A percentile compares a stretch with the other conserved stretches of the same genome.
Conservation (phyloP, 2,329 filamentous ascomycete genomes). For the Colletotrichum aenigma region DNA sequence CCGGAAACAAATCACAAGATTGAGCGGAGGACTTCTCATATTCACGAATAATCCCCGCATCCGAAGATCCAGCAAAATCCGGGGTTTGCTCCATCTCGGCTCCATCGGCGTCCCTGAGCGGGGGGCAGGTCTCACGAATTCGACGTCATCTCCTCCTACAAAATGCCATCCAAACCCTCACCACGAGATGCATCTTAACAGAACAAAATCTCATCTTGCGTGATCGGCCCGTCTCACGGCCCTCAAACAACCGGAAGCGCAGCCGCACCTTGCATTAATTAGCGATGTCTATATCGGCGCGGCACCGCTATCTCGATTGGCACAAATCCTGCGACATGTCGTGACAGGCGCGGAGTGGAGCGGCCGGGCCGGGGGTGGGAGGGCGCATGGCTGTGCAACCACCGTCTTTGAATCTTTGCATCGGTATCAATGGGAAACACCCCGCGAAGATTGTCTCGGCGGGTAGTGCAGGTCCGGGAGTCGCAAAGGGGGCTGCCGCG, state of each 20-base stretch:
- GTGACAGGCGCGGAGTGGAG: slow-evolving; percentile 9
- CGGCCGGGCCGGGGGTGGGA: not conserved
- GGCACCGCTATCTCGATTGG: not conserved
- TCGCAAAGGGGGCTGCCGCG: not conserved
- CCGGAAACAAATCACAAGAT: accelerated
- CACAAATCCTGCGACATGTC: slow-evolving; percentile 16
- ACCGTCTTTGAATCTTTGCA: not conserved
- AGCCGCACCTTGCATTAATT: not conserved
- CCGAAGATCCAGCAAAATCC: not conserved
- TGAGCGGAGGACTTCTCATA: not conserved
- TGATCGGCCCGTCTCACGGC: not conserved
- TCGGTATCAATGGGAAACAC: not conserved
- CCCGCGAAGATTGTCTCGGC: not conserved
- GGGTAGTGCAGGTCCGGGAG: not conserved
- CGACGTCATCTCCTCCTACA: not conserved
- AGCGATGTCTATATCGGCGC: not conserved
- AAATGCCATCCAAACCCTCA: accelerated
- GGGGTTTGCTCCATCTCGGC: not conserved
- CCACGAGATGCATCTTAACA: not conserved
- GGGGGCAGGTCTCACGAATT: not conserved
- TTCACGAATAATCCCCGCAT: not conserved
- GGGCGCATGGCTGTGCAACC: not conserved
- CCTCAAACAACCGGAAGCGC: not conserved
- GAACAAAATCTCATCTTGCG: not conserved
- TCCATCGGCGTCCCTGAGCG: not conserved